Percentiles rank a stretch among this genome's conserved stretches.
Conservation (phyloP, 768 basidiomycete genomes). For the Auriscalpium orientale region DNA sequence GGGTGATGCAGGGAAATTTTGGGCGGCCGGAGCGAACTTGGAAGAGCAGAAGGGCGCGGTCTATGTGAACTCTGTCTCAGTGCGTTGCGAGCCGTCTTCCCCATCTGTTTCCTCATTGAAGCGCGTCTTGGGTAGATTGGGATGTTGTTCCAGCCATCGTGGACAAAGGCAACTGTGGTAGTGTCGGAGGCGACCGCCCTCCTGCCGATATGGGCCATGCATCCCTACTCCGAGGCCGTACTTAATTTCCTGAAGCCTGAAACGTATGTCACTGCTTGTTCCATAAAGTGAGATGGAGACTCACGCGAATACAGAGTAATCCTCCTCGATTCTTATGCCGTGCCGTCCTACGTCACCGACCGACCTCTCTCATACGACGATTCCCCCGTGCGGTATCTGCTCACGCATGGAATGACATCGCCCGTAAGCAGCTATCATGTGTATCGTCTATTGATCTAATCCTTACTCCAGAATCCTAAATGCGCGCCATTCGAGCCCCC, state of each 20-base stretch:
- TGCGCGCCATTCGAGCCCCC: slow-evolving; percentile 15
- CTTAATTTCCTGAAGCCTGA: slow-evolving; percentile 13
- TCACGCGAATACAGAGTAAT: slow-evolving; percentile 9
- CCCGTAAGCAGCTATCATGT: slow-evolving; percentile 1
- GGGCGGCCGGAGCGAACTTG: slow-evolving; percentile 15
- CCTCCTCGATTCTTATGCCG: slow-evolving; percentile 17
- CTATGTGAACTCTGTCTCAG: slow-evolving; percentile 5
- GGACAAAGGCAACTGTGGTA: slow-evolving; percentile 14
- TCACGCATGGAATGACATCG: slow-evolving; percentile 5
- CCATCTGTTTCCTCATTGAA: not conserved
- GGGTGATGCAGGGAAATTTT: slow-evolving; percentile 14
- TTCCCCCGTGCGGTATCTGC: slow-evolving; percentile 18
- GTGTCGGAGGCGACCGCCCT: slow-evolving; percentile 12
- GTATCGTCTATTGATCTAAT: not conserved
- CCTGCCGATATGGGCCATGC: slow-evolving; percentile 19
- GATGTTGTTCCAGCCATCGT: slow-evolving; percentile 12
- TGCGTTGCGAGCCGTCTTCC: not conserved
- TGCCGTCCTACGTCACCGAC: slow-evolving; percentile 13
- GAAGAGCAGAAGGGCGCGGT: slow-evolving; percentile 14
- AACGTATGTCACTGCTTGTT: slow-evolving; percentile 5
- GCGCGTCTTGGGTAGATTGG: slow-evolving; percentile 8
- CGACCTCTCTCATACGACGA: slow-evolving; percentile 5
- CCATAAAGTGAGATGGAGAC: not conserved
- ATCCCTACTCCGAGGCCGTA: slow-evolving; percentile 15
- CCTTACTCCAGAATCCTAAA: not conserved